These are phyloP conservation scores for Sporothrix phasma DNA, from an alignment of 2,329 filamentous ascomycete species.

Conservation along the genomic window DNA sequence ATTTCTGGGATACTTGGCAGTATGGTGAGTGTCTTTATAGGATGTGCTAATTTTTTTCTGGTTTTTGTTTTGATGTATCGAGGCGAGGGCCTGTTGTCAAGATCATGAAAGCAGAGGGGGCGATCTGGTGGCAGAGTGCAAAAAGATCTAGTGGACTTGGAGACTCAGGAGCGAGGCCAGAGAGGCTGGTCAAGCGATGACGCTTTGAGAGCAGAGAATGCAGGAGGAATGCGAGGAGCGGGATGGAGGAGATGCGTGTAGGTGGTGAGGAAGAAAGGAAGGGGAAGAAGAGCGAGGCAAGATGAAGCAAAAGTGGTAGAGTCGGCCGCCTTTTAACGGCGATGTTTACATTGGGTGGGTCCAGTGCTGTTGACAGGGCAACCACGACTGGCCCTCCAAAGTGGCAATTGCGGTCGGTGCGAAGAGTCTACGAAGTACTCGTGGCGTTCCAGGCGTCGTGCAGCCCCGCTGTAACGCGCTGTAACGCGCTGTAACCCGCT, in stretches of 20 bases:
- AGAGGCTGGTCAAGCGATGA: not conserved
- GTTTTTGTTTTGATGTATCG: slow-evolving; percentile 36
- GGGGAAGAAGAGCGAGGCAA: slow-evolving; percentile 17
- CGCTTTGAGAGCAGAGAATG: slow-evolving; percentile 17
- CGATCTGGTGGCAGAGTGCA: slow-evolving; percentile 39
- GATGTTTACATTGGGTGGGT: slow-evolving; percentile 20
- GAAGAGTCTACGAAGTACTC: too few species aligned
- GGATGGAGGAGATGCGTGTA: slow-evolving; percentile 17
- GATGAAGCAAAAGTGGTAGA: not conserved
- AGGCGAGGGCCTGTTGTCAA: slow-evolving; percentile 33
- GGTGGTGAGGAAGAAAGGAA: slow-evolving; percentile 19
- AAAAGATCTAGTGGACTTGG: slow-evolving; percentile 41
- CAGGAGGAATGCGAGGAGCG: slow-evolving; percentile 10
- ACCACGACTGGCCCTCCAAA: not conserved
- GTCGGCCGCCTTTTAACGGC: slow-evolving; percentile 18
- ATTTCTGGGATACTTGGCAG: slow-evolving; percentile 35
- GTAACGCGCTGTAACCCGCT: not conserved
- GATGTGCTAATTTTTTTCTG: slow-evolving; percentile 24
- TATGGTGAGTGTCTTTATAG: slow-evolving; percentile 34
- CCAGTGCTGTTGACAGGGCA: slow-evolving; percentile 6
- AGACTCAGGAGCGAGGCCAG: slow-evolving; percentile 26
- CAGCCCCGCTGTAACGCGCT: too few species aligned
- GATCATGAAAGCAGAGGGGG: slow-evolving; percentile 34
- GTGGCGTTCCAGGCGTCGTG: too few species aligned
- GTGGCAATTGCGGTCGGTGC: not conserved